phyloP scores from a whole-genome alignment of 1,139 yeast genomes.

The Saccharomycopsis hybrid region DNA sequence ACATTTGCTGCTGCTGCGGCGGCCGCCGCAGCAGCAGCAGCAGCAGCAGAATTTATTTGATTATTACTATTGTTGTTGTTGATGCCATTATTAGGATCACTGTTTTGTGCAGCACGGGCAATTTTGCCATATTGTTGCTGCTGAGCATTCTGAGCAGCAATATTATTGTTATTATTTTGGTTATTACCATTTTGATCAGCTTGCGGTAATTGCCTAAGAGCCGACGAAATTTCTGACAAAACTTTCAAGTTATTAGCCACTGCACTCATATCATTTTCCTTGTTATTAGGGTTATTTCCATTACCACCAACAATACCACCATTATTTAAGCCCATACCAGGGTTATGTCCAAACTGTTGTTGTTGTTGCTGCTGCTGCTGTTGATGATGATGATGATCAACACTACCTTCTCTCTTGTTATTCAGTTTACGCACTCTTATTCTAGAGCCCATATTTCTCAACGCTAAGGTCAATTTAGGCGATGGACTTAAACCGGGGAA shows the following conservation, averaged over 20 bases:
- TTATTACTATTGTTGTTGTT: too few relatives aligned
- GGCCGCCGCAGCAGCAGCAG: neutral
- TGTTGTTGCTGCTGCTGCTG: neutral
- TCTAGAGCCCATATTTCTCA: conserved; percentile 20
- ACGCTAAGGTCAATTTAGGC: conserved; percentile 13
- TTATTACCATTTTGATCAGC: neutral
- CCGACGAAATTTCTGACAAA: conserved; percentile 14
- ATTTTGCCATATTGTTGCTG: neutral
- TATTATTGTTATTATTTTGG: neutral
- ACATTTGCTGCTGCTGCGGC: neutral
- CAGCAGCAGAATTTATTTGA: neutral
- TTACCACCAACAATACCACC: neutral
- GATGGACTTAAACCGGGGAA: conserved; percentile 20
- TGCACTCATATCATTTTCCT: neutral
- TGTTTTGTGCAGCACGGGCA: neutral
- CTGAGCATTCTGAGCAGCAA: neutral
- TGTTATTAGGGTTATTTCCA: neutral
- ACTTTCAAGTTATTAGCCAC: conserved; percentile 17
- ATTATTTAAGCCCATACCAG: neutral
- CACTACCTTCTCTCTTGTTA: conserved; percentile 2
- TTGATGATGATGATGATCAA: neutral
- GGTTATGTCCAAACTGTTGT: neutral
- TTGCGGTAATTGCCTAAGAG: conserved; percentile 10
- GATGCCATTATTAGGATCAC: neutral
- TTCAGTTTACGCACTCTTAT: conserved; percentile 18